Base-by-base conservation (phyloP, 768 basidiomycete genomes). In the Boletus rubescentipes region DNA sequence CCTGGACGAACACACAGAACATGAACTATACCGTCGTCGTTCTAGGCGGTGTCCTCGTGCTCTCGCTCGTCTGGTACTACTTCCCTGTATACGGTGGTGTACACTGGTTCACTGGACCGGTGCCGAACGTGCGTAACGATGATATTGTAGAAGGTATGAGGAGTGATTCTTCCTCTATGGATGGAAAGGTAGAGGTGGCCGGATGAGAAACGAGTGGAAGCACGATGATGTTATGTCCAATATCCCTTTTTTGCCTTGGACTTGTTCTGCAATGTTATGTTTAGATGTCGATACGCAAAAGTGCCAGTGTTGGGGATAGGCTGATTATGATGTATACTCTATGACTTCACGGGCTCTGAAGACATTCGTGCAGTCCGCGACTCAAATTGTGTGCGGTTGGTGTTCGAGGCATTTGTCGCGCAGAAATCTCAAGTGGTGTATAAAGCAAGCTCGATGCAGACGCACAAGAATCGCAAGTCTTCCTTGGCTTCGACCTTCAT, bases 1-100 rank as follows among this genome's bases (percentile, higher is more conserved):
- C 80, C 5, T 63, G 68, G 10, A 74, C 84, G 1, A 67, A 63
- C 23, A 69, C 73, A 2, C 62, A 73, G 12, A 69, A 70, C 44
- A 89, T 91, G 87, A 90, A 90, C 68, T 91, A 90, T 60, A 79
- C 83, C 0, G 74, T 85, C 31, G 82, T 86, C 29, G 86, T 91
- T 9, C 70, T 84, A 4, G 82, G 81, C 0, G 85, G 82, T 2
- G 76, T 82, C 2, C 68, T 88, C 49, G 41, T 75, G 5, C 74
- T 88, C 23, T 79, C 84, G 4, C 59, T 84, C 11, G 54, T 73
- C 1, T 91, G 83, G 74, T 91, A 84, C 65, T 90, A 82, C 72
- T 77, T 85, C 63, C 86, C 86, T 0, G 71, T 72, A 23, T 87
- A 87, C 53, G 87, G 89, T 12, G 89, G 87, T 8, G 73, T 77